phyloP scores from a whole-genome alignment of 2,329 filamentous ascomycete species.

The Sporothrix dimorphospora region DNA sequence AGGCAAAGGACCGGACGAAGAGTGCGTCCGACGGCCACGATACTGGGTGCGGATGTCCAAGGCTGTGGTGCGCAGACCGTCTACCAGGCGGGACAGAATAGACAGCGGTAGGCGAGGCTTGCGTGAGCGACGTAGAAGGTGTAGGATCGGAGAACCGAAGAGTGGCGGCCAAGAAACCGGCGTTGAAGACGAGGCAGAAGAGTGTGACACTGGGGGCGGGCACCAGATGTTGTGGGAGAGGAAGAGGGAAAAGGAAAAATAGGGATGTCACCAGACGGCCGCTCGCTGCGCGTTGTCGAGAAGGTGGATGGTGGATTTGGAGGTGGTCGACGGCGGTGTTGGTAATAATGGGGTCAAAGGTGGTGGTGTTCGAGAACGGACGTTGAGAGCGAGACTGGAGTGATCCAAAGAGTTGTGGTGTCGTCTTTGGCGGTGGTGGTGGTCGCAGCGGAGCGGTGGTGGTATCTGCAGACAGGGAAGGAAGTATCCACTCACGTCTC shows the following conservation, averaged over 20 bases:
- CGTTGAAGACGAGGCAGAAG: not conserved
- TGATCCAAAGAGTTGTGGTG: slow-evolving; percentile 13
- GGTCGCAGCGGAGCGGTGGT: not conserved
- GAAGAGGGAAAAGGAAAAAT: not conserved
- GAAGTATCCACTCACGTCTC: slow-evolving; percentile 24
- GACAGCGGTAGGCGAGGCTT: not conserved
- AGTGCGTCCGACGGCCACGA: not conserved
- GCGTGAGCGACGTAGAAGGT: not conserved
- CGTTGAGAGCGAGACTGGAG: slow-evolving; percentile 7
- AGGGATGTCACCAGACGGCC: slow-evolving; percentile 2
- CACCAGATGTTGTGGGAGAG: not conserved
- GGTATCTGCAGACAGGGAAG: slow-evolving; percentile 19
- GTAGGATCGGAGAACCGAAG: not conserved
- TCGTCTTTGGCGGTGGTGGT: not conserved
- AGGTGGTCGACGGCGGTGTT: not conserved
- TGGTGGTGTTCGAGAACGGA: slow-evolving; percentile 3
- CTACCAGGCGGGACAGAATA: not conserved
- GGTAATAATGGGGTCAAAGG: not conserved
- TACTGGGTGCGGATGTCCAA: not conserved
- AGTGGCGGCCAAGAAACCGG: not conserved
- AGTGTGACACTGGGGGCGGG: not conserved
- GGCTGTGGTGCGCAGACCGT: not conserved
- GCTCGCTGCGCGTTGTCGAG: slow-evolving; percentile 5
- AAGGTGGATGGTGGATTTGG: not conserved
- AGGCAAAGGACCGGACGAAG: not conserved